These are phyloP conservation scores for Hyphopichia khmerensis DNA, from an alignment of 1,139 yeast species.

Conservation along the genomic window DNA sequence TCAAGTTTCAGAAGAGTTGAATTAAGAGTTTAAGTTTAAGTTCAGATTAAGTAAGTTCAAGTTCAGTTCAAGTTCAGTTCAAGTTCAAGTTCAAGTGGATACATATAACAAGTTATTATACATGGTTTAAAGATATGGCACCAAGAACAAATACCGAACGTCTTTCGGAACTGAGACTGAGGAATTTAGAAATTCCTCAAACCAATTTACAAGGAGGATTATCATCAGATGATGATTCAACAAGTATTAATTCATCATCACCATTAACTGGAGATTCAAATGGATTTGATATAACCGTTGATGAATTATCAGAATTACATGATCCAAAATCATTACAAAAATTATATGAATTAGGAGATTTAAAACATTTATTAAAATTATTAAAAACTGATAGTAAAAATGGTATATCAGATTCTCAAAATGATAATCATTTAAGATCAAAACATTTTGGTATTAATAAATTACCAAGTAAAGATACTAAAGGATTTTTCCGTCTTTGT, in stretches of 20 bases:
- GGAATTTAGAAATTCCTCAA: background rate
- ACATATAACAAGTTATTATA: too few species aligned
- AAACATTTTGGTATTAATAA: slow-evolving; percentile 62
- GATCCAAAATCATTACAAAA: slow-evolving; percentile 52
- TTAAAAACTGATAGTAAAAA: slow-evolving; percentile 38
- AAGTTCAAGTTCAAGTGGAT: too few species aligned
- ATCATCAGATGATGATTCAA: slow-evolving; percentile 2
- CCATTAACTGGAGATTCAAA: background rate
- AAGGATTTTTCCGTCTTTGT: slow-evolving; percentile 66
- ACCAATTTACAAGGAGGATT: background rate
- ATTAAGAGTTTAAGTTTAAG: too few species aligned
- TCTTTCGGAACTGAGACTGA: slow-evolving; percentile 2
- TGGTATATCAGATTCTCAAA: slow-evolving; percentile 41
- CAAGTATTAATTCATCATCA: slow-evolving; percentile 2
- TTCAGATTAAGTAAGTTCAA: too few species aligned
- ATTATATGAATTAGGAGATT: slow-evolving; percentile 44
- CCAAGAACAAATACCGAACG: slow-evolving; percentile 3
- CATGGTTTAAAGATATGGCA: slow-evolving; percentile 1
- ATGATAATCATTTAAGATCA: slow-evolving; percentile 35
- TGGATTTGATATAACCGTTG: background rate
- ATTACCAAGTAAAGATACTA: slow-evolving; percentile 68
- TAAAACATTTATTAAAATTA: slow-evolving; percentile 21
- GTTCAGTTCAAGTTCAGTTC: too few species aligned
- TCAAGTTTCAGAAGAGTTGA: too few species aligned
- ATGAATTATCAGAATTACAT: slow-evolving; percentile 41